Base-by-base conservation (phyloP, 2,329 filamentous ascomycete species). In the Colletotrichum endophyticum region DNA sequence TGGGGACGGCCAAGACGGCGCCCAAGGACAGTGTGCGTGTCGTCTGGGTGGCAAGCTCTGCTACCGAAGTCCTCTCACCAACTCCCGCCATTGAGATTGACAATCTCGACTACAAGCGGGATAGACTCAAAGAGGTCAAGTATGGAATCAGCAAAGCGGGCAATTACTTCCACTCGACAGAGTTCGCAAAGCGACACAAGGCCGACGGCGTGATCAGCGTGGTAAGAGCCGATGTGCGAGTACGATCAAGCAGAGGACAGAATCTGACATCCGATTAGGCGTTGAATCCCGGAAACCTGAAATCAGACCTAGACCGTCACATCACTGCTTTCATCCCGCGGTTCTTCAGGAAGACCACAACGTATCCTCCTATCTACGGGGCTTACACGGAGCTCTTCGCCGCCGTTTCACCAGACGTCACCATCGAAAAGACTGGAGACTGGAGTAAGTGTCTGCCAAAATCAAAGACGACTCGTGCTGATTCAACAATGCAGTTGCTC, bases 341-440 rank as follows among this genome's bases (percentile, higher is more conserved):
- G 22, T 27, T 76, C 5, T 76, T 77, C 16, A 70, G 76, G 25
- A 70, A 59, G n/a, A 70, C 74, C 3, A 78, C 76, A 5, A 68
- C 83, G 2, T 80, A 83, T 70, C 81, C 84, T 0, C 22, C 80
- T 0, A 72, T 84, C 13, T 80, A 84, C 32, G 89, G 88, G 0
- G 88, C 87, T 0, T 90, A 89, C 78, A 89, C 89, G 0, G 84
- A 88, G 74, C 78, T 91, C 1, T 91, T 85, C 74, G 85, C 88
- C 1, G 88, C 84, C 0, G 81, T 88, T 53, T 87, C 87, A 0
- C 84, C 85, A 0, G 84, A 88, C 0, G 81, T 90, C 5, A 87
- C 84, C 0, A 53, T 84, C 2, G 85, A 86, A 39, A 84, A 85
- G 27, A 81, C 81, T 3, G 84, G 85, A 9, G 75, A 75, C 7